Percentiles rank a stretch among this genome's conserved stretches.
These are phyloP conservation scores for Aspergillus novoparasiticus DNA, from an alignment of 2,329 filamentous ascomycete species.

Conservation along the genomic window DNA sequence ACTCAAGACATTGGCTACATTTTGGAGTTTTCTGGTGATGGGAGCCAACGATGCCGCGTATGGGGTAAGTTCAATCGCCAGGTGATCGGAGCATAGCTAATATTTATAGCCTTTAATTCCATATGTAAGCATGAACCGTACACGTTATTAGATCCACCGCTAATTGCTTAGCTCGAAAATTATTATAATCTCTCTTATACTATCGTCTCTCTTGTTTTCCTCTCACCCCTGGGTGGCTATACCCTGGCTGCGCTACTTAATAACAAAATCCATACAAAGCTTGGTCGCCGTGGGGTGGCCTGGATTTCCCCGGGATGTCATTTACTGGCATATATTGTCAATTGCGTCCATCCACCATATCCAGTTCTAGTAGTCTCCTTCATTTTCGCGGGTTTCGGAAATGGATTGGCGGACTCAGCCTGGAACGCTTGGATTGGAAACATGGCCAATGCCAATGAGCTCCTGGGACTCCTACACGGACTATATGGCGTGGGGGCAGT, in stretches of 20 bases:
- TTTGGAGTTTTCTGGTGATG: slow-evolving; percentile 61
- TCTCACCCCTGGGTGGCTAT: slow-evolving; percentile 52
- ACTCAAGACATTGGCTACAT: slow-evolving; percentile 54
- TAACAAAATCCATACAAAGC: slow-evolving; percentile 43
- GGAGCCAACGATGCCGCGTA: slow-evolving; percentile 63
- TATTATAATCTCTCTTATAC: slow-evolving; percentile 52
- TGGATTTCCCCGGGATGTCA: slow-evolving; percentile 60
- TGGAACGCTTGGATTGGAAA: slow-evolving; percentile 69
- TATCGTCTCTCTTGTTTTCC: slow-evolving; percentile 53
- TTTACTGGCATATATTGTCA: slow-evolving; percentile 40
- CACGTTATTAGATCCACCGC: background rate
- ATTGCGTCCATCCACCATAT: slow-evolving; percentile 44
- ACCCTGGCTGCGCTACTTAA: slow-evolving; percentile 50
- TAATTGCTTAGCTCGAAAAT: slow-evolving; percentile 43
- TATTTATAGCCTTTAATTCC: slow-evolving; percentile 46
- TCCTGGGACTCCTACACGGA: slow-evolving; percentile 73
- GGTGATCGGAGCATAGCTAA: slow-evolving; percentile 2
- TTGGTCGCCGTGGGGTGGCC: slow-evolving; percentile 72
- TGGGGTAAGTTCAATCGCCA: slow-evolving; percentile 46
- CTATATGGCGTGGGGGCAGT: slow-evolving; percentile 74
- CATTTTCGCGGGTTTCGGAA: slow-evolving; percentile 45
- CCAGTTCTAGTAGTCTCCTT: slow-evolving; percentile 45
- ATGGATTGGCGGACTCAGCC: slow-evolving; percentile 53
- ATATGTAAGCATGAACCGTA: slow-evolving; percentile 46
- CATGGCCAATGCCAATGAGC: slow-evolving; percentile 72